Conservation (phyloP, 176 grass and related monocot species). For the Areca catechu region DNA sequence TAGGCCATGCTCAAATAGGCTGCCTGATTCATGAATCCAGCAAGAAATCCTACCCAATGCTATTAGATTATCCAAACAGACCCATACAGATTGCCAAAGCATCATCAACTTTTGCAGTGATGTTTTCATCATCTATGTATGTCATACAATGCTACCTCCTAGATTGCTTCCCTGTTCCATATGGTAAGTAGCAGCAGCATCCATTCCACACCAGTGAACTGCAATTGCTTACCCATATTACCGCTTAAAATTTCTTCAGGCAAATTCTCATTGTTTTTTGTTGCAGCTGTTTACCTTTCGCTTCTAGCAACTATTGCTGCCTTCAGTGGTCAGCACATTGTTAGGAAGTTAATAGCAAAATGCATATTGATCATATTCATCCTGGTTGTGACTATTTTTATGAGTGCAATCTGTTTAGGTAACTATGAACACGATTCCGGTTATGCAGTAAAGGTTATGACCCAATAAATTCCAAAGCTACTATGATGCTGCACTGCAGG, state of each 20-base stretch:
- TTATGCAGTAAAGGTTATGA: background rate
- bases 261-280: background rate
- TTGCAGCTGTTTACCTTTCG: slow-evolving; percentile 14
- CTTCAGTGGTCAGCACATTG: slow-evolving; percentile 5
- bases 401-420: slow-evolving; percentile 21
- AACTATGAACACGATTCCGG: background rate
- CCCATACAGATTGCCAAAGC: slow-evolving; percentile 4
- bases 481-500: background rate
- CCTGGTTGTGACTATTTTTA: slow-evolving; percentile 11
- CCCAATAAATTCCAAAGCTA: too few relatives aligned
- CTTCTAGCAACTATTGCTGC: slow-evolving; percentile 11
- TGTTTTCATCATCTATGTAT: slow-evolving; percentile 15
- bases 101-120: slow-evolving; percentile 17
- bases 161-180: slow-evolving; percentile 18
- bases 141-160: slow-evolving; percentile 18
- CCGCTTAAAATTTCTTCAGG: too few relatives aligned
- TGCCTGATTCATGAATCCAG: too few relatives aligned
- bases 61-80: too few relatives aligned
- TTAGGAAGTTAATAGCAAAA: slow-evolving; percentile 3
- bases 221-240: background rate
- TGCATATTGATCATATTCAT: slow-evolving; percentile 20
- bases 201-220: background rate
- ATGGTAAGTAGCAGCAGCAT: background rate
- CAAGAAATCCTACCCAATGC: too few relatives aligned
- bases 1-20: too few relatives aligned